phyloP scores from a whole-genome alignment of 305 asterid species.

The Rubia tinctorum region DNA sequence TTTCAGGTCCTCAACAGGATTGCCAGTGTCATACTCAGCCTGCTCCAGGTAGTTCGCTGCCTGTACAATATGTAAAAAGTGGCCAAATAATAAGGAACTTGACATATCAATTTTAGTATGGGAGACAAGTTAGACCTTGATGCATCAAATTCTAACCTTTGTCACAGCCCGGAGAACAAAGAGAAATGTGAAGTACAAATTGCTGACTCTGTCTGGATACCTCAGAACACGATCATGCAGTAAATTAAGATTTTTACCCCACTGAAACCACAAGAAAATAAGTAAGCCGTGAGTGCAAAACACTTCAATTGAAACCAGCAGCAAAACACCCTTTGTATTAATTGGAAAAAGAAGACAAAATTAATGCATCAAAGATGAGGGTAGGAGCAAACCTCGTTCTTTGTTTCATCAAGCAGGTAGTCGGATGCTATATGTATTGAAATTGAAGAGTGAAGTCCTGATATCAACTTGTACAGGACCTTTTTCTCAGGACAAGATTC shows the following conservation, averaged over 20 bases:
- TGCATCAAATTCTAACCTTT: conserved; percentile 47
- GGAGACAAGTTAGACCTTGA: conserved; percentile 12
- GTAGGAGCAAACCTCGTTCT: conserved; percentile 48
- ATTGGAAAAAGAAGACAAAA: background rate
- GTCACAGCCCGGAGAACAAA: conserved; percentile 95
- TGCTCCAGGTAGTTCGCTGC: conserved; percentile 89
- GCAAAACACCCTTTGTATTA: background rate
- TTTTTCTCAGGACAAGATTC: conserved; percentile 88
- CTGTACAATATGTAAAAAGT: conserved; percentile 35
- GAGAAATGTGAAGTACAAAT: conserved; percentile 84
- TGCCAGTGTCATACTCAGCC: conserved; percentile 82
- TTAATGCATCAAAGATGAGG: conserved; percentile 13
- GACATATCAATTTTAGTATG: conserved; percentile 6
- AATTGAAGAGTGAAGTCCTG: conserved; percentile 95
- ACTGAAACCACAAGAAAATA: conserved; percentile 48
- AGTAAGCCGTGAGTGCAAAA: conserved; percentile 14
- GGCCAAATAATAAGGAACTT: conserved; percentile 5
- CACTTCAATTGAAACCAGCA: background rate
- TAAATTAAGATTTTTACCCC: conserved; percentile 80
- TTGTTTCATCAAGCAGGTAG: conserved; percentile 84
- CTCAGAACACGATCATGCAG: conserved; percentile 76
- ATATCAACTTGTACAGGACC: conserved; percentile 83
- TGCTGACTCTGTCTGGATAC: conserved; percentile 85
- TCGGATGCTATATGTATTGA: conserved; percentile 88
- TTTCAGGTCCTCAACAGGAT: conserved; percentile 72